Percentiles rank a stretch among this genome's conserved stretches.
phyloP scores from a whole-genome alignment of 225 moss, liverwort and hornwort genomes.

The Physcomitrium patens region DNA sequence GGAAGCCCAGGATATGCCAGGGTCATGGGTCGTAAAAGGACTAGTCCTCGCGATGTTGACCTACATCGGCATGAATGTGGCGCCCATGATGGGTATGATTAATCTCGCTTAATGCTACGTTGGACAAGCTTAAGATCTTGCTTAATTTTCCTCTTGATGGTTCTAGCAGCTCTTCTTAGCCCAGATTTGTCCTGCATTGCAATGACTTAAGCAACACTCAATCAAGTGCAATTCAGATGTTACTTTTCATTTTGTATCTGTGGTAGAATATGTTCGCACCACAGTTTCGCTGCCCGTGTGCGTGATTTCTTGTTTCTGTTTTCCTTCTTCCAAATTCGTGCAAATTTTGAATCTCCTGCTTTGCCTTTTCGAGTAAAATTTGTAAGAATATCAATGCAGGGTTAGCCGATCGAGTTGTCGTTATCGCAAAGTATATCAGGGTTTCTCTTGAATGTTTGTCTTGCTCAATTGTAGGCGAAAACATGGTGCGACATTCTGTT shows the following conservation, averaged over 20 bases:
- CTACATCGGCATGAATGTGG: conserved; percentile 89
- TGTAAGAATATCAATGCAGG: conserved; percentile 12
- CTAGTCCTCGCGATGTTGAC: conserved; percentile 69
- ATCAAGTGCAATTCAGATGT: neutral
- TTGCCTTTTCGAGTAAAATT: conserved; percentile 20
- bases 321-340: neutral
- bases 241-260: neutral
- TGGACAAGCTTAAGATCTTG: neutral
- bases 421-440: neutral
- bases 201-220: neutral
- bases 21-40: conserved; percentile 81
- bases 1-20: conserved; percentile 50
- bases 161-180: neutral
- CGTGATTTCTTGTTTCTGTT: neutral
- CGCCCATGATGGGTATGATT: conserved; percentile 78
- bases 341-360: conserved; percentile 19
- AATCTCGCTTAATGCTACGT: conserved; percentile 2
- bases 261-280: neutral
- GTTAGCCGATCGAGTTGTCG: conserved; percentile 17
- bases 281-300: neutral
- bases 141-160: neutral
- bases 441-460: neutral
- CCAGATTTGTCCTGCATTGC: neutral
- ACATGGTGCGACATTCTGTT: conserved; percentile 91
- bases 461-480: conserved; percentile 64